Percentiles rank a stretch among this genome's conserved stretches.
Evolutionary conservation across 202 grass and related monocot species (phyloP).

Genomic region (Elaeis oleifera): DNA sequence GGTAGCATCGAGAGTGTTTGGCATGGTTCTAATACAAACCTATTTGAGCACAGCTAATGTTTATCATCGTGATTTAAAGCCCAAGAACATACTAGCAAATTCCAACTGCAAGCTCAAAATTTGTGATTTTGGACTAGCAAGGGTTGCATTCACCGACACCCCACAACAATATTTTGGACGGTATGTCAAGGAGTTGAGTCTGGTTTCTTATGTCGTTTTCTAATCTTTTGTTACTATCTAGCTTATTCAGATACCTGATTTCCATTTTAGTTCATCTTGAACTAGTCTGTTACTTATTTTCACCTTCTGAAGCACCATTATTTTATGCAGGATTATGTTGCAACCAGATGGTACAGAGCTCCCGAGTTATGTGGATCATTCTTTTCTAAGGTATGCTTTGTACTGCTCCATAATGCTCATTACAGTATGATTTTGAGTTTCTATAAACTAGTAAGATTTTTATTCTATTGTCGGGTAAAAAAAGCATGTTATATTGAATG

Average conservation of each 20-base stretch:
- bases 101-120: slow-evolving; percentile 98
- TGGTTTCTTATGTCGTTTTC: slow-evolving; percentile 6
- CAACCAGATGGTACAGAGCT: slow-evolving; percentile 98
- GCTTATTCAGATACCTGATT: slow-evolving; percentile 1
- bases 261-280: background rate
- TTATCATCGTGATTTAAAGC: slow-evolving; percentile 98
- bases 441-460: no score
- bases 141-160: slow-evolving; percentile 86
- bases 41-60: slow-evolving; percentile 72
- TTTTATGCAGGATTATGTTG: slow-evolving; percentile 81
- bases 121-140: slow-evolving; percentile 96
- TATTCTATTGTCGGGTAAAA: no score
- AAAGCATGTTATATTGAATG: no score
- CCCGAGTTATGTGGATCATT: slow-evolving; percentile 97
- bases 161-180: slow-evolving; percentile 92
- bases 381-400: slow-evolving; percentile 72
- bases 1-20: background rate
- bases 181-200: slow-evolving; percentile 32
- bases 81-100: slow-evolving; percentile 98
- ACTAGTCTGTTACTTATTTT: background rate
- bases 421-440: slow-evolving; percentile 4
- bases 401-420: background rate
- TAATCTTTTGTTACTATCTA: background rate
- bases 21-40: background rate
- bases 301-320: slow-evolving; percentile 3